These are phyloP conservation scores for Sordariomycetes sp. DNA, from an alignment of 2,329 filamentous ascomycete genomes.

Conservation along the genomic window DNA sequence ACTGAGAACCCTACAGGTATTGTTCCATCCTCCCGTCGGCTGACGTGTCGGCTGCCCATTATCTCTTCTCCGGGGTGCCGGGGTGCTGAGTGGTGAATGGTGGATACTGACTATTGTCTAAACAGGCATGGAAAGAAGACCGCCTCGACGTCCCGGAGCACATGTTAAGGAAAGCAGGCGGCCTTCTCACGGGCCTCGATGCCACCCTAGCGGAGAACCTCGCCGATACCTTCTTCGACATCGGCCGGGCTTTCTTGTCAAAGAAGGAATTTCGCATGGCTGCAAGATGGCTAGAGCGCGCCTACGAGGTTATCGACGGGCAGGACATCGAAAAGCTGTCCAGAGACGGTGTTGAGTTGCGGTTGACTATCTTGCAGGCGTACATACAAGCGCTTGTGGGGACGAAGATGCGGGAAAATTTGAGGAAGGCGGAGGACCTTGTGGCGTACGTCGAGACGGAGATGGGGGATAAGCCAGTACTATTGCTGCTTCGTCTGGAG, in stretches of 20 bases:
- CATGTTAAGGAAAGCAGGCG: constrained; percentile 51
- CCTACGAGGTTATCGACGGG: constrained; percentile 42
- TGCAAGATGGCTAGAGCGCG: constrained; percentile 60
- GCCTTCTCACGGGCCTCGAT: constrained; percentile 24
- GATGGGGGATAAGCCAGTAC: constrained; percentile 48
- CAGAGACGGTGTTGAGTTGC: constrained; percentile 47
- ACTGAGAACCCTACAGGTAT: constrained; percentile 52
- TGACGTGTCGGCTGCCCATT: too few species aligned
- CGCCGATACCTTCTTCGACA: constrained; percentile 56
- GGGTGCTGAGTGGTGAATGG: not conserved
- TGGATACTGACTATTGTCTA: constrained; percentile 6
- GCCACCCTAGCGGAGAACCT: constrained; percentile 42
- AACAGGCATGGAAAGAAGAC: constrained; percentile 60
- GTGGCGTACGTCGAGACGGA: constrained; percentile 49
- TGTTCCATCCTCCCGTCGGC: not conserved
- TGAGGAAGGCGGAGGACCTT: constrained; percentile 39
- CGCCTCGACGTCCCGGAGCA: constrained; percentile 66
- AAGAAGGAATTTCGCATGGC: constrained; percentile 41
- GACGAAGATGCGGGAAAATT: constrained; percentile 25
- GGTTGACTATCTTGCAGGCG: constrained; percentile 51
- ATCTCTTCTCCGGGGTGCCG: too few species aligned
- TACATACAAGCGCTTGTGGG: constrained; percentile 42
- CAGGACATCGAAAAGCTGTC: constrained; percentile 43
- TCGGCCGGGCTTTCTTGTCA: constrained; percentile 47
- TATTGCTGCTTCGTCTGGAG: constrained; percentile 57